Percentiles rank a stretch among this genome's conserved stretches.
Conservation (phyloP, 768 basidiomycete species). For the Clavaria fumosa region DNA sequence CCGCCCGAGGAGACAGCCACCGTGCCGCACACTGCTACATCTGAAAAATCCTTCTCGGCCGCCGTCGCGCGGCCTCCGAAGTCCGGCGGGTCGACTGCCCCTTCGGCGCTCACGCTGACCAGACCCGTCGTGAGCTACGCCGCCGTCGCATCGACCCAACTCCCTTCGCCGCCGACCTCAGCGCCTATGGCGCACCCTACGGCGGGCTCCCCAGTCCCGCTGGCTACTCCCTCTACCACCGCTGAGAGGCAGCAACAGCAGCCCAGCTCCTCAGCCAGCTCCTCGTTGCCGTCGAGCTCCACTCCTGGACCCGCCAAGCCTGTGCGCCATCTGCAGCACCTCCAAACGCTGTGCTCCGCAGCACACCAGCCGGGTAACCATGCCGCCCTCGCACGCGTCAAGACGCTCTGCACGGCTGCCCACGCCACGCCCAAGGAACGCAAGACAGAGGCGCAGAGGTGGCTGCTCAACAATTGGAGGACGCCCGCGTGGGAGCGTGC, state of each 20-base stretch:
- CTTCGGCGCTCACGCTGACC: neutral
- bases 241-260: too few species aligned
- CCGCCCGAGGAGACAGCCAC: too few species aligned
- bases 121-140: too few species aligned
- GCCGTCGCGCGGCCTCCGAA: too few species aligned
- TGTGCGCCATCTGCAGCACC: constrained; percentile 17
- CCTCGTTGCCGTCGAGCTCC: too few species aligned
- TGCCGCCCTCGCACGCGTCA: constrained; percentile 25
- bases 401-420: constrained; percentile 29
- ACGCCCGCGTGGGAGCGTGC: constrained; percentile 18
- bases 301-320: too few species aligned
- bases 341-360: constrained; percentile 27
- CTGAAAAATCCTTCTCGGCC: too few species aligned
- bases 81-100: neutral
- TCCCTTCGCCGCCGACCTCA: constrained; percentile 6
- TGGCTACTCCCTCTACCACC: too few species aligned
- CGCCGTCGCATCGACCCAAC: neutral
- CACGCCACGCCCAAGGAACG: constrained; percentile 28
- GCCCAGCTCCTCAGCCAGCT: too few species aligned
- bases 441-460: constrained; percentile 30
- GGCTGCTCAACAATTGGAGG: constrained; percentile 28
- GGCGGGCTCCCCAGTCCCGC: too few species aligned
- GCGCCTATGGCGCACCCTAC: too few species aligned
- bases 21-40: too few species aligned
- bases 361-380: constrained; percentile 30